Evolutionary conservation across 2,329 filamentous ascomycete genomes (phyloP), one percentile per base, ranked within the genome.

Genomic region (Sclerotinia spermophila): DNA sequence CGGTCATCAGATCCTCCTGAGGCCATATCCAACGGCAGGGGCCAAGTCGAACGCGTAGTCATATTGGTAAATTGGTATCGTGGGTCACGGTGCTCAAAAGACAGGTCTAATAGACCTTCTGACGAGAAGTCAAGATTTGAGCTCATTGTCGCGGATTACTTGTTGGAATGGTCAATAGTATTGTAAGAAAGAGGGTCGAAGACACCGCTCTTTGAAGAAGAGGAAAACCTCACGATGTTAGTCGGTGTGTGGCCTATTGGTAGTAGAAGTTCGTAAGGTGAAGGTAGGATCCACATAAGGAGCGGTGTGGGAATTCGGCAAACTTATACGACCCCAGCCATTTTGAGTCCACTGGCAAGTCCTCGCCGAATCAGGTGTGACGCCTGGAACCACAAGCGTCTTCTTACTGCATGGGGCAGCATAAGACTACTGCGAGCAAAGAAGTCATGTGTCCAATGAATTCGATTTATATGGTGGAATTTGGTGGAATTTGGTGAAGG

Each of bases 81-180:
- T 69, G 76, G 84, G 75, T 86, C 83, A 81, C 85, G 84, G 77
- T 84, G 84, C 79, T 89, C 86, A 81, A 85, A 89, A 75, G 83
- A 84, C 78, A 89, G 83, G 79, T 89, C 87, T 79, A 90, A 79
- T 78, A 90, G 84, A 79, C 83, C 86, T 80, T 89, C 86, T 82
- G 85, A 85, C 81, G 85, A 85, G 82, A 87, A 90, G 79, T 89
- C 86, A 83, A 86, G 85, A 81, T 79, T 79, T 74, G 79, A 79
- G 74, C 84, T 85, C 87, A 86, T 86, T 80, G 79, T 85, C 74
- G 77, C 76, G 76, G 73, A 73, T 73, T 68, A 68, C 72, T 77
- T 70, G 72, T 73, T 73, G 75, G 73, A 74, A 80, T 78, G 77
- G 75, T 78, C 75, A 82, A 81, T 82, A 82, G 81, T 83, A 83